Percentiles rank a stretch among this genome's conserved stretches.
Conservation (phyloP, 345 rosid genomes). For the Eucalyptus marginata region DNA sequence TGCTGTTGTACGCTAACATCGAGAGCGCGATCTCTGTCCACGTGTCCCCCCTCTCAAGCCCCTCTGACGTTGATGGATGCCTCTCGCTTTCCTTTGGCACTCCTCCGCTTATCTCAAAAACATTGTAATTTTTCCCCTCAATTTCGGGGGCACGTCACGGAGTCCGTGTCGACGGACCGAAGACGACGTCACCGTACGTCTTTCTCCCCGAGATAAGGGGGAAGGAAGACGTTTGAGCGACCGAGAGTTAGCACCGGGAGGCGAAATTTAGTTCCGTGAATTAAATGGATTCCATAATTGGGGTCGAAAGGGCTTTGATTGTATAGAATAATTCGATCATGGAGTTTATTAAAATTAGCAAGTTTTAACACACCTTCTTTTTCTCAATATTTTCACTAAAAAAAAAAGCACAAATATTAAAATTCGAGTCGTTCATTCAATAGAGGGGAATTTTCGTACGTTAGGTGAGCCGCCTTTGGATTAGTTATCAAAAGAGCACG, state of each 20-base stretch:
- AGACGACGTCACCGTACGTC: not conserved
- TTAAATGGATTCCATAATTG: not conserved
- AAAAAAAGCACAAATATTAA: not conserved
- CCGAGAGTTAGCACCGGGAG: not conserved
- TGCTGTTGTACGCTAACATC: not conserved
- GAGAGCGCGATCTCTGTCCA: not conserved
- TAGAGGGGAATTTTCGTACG: not conserved
- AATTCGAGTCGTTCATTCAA: not conserved
- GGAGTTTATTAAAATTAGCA: not conserved
- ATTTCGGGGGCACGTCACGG: not conserved
- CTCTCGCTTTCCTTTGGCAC: not conserved
- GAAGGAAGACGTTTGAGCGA: not conserved
- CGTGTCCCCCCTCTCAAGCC: not conserved
- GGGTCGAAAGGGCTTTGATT: not conserved
- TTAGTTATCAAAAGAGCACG: not conserved
- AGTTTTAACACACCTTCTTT: not conserved
- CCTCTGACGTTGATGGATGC: not conserved
- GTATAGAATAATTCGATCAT: not conserved
- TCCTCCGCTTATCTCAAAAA: not conserved
- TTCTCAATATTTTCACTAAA: rapidly evolving
- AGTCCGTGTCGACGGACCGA: not conserved
- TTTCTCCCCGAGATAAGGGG: not conserved
- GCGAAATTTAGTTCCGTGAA: not conserved
- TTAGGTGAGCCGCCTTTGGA: not conserved
- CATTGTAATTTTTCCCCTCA: not conserved